Evolutionary conservation across 257 asterid species (phyloP), one percentile per base, ranked within the genome.

Genomic region (Prunella vulgaris): DNA sequence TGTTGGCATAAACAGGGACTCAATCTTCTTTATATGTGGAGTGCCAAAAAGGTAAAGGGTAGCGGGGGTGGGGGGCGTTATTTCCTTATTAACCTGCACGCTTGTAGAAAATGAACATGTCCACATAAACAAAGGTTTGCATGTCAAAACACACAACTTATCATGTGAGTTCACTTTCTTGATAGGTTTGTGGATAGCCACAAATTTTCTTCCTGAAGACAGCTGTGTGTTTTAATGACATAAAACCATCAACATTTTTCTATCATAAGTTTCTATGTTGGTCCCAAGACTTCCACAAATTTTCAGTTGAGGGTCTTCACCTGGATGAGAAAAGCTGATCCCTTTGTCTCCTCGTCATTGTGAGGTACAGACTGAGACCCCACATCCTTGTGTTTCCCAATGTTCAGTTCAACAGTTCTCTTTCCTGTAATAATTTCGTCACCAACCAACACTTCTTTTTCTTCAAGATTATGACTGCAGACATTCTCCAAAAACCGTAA

Each of bases 311-410:
- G 7, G 37, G 1, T 56, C 33, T 15, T 82, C 82, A 93, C 99
- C 99, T 90, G 90, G 74, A 65, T 25, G 49, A 86, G 95, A 80
- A 88, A 93, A 63, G 80, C 83, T 42, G 96, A 78, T 77, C 99
- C 99, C 74, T 79, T 88, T 33, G 77, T 77, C 82, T 81, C 92
- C 61, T 65, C 90, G 58, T 78, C 80, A 69, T 78, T 71, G 51
- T 77, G 65, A 64, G 86, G 64, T 64, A 67, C 78, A 72, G 79
- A 69, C 70, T 52, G 80, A 60, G 79, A 44, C 28, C 21, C 68
- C 5, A 10, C 66, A 63, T 54, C 82, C 70, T 75, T 72, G 33
- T 68, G 71, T 75, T 76, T 83, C 53, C 17, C 69, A 42, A 71
- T 73, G 60, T 35, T 74, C 25, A 40, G 66, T 9, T 28, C 78